Evolutionary conservation across 177 flowering plant genomes (phyloP).

Genomic region (Tripterygium wilfordii): DNA sequence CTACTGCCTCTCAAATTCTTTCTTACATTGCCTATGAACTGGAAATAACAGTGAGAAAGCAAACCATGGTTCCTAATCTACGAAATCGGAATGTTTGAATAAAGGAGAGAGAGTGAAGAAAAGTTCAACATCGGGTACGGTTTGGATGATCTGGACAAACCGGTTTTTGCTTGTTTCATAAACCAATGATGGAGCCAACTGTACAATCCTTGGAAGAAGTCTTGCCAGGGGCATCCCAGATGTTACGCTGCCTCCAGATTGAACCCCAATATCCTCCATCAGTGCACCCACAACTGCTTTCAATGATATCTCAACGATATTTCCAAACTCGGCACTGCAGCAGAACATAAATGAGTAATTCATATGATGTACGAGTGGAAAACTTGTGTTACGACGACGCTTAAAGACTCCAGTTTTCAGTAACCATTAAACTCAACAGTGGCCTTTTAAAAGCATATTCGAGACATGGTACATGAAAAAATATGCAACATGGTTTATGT

Average conservation of each 20-base stretch:
- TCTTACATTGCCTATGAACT: no score
- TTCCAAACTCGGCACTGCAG: constrained; percentile 64
- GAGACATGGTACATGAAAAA: no score
- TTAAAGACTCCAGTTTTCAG: no score
- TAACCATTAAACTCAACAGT: no score
- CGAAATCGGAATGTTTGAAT: constrained; percentile 42
- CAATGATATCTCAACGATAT: constrained; percentile 52
- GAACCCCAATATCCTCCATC: constrained; percentile 43
- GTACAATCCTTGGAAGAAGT: constrained; percentile 60
- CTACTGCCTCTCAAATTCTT: no score
- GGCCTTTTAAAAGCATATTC: no score
- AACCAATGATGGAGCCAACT: constrained; percentile 42
- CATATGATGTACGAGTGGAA: no score
- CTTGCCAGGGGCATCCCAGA: constrained; percentile 63
- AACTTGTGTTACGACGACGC: no score
- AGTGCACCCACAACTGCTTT: constrained; percentile 43
- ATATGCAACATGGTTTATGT: no score
- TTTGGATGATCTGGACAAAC: constrained; percentile 43
- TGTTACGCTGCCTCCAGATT: constrained; percentile 27
- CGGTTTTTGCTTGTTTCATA: constrained; percentile 53
- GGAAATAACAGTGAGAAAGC: no score
- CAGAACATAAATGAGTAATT: neutral
- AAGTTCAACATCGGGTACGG: constrained; percentile 62
- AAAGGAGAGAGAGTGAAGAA: constrained; percentile 84
- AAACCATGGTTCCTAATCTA: constrained; percentile 12